These are phyloP conservation scores for Paecilomyces formosus DNA, from an alignment of 2,329 filamentous ascomycete species.

Conservation along the genomic window DNA sequence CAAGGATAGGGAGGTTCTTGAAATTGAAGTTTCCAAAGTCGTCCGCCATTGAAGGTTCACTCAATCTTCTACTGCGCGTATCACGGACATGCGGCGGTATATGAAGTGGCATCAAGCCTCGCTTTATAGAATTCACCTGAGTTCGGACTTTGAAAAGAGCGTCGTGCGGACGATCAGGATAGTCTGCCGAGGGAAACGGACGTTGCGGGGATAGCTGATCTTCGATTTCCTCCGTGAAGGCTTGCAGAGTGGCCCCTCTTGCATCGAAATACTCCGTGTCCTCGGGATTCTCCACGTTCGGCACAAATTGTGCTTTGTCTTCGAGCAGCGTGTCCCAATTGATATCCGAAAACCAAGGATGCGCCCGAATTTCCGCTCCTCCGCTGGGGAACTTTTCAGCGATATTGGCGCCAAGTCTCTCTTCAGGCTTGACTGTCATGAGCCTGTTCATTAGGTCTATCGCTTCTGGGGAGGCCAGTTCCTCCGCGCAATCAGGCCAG, in stretches of 20 bases:
- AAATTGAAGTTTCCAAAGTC: constrained; percentile 96
- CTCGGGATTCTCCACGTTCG: constrained; percentile 84
- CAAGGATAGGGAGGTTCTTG: constrained; percentile 92
- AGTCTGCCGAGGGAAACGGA: constrained; percentile 63
- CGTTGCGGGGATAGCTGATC: constrained; percentile 73
- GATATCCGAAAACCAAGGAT: constrained; percentile 80
- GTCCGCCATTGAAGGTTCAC: constrained; percentile 79
- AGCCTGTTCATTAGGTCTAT: constrained; percentile 92
- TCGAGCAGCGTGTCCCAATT: constrained; percentile 90
- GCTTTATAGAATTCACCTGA: constrained; percentile 81
- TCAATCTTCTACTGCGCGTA: constrained; percentile 75
- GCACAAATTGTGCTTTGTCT: constrained; percentile 92
- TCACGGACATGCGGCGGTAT: constrained; percentile 96
- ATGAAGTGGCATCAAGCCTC: constrained; percentile 87
- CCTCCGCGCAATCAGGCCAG: constrained; percentile 80
- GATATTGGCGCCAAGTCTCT: constrained; percentile 77
- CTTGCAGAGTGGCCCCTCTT: constrained; percentile 82
- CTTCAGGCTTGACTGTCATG: constrained; percentile 73
- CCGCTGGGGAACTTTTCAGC: constrained; percentile 76
- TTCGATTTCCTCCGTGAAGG: constrained; percentile 90
- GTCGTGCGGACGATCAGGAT: constrained; percentile 86
- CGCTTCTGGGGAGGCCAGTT: constrained; percentile 74
- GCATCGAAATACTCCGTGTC: constrained; percentile 98
- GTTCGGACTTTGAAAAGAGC: constrained; percentile 82
- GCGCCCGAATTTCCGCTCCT: constrained; percentile 81